Base-by-base conservation (phyloP, 768 basidiomycete species). In the Floccularia luteovirens region DNA sequence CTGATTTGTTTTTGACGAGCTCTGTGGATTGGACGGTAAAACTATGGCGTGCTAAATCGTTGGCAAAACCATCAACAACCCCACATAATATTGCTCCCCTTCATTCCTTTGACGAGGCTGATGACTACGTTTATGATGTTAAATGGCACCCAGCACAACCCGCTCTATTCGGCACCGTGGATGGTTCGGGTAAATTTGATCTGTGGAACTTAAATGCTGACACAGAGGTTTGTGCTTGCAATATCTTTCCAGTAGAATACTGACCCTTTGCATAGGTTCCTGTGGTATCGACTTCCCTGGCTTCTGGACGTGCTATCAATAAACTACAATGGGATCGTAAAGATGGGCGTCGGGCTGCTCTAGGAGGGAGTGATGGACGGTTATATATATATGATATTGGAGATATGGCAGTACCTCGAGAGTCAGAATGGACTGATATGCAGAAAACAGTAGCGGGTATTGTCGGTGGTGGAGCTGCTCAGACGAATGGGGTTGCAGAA, bases 11-110 rank as follows among this genome's bases (percentile, higher is more conserved):
- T 71, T 63, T 99, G 45, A 90, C 90, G 12, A 75, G 82, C 47
- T 90, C 88, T 8, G 92, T 90, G 24, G 96, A 99, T 58, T 99
- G 96, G 96, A 98, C 94, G 7, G 87, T 96, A 53, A 97, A 98
- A 61, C 66, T 99, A 2, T 99, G 96, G 96, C 72, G 91, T 30
- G 75, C 89, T 5, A 89, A 81, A 61, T 78, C 76, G 8, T 63
- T 83, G 27, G 69, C 83, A 31, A 89, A 89, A 60, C 76, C 86
- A 5, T 81, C 82, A 5, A 79, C 81, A 25, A 53, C 64, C 0
- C 65, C 67, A 13, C 74, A 77, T 48, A 58, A 60, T 13, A 69
- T 93, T n/a, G 32, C 75, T 0, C 89, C 94, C 2, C 49, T 98
- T 17, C 86, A 93, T 56, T 91, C 90, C 28, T 98, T 99, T 53